Base-by-base conservation (phyloP, 75 land plant genomes). In the Picea sitchensis region DNA sequence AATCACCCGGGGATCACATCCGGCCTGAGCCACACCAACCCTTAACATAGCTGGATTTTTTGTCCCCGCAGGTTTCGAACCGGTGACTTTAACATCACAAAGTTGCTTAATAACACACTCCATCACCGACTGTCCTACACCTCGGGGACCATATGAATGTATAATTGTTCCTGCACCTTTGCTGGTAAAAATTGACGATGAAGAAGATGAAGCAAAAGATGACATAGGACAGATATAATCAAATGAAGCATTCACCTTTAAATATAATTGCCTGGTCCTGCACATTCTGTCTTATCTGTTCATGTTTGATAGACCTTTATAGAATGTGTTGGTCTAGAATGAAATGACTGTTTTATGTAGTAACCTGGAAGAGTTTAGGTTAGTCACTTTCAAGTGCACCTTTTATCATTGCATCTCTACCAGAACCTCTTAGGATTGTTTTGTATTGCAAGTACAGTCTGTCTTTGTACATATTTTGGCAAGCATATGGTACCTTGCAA, bases 151-250 rank as follows among this genome's bases (percentile, higher is more conserved):
- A n/a, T n/a, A n/a, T n/a, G n/a, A n/a, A n/a, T n/a, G 4, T 1
- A 61, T n/a, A 18, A 61, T 17, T n/a, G 34, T 57, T 75, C 36
- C 59, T 54, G 23, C 59, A 26, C 36, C 21, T 12, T 51, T 59
- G 23, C 36, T 4, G 11, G 76, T 57, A 13, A 75, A 75, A 17
- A 57, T 75, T 75, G 18, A 57, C 34, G 59, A 23, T 8, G 76
- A 75, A 54, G 76, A 75, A 54, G 59, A 75, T 26, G 76, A 57
- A 21, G 58, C 59, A 5, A 59, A 75, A 75, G 76, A 75, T 23
- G 57, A 75, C 30, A 20, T 12, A 31, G 76, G 15, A 57, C 76
- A 75, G 58, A 34, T 75, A 54, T 57, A 26, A 26, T 56, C 11
- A 31, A 54, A 71, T 71, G 54, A 41, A 71, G n/a, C n/a, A 5